These are phyloP conservation scores for Leptomonas pyrrhocoris DNA, from an alignment of 208 protist genomes.

Conservation along the genomic window DNA sequence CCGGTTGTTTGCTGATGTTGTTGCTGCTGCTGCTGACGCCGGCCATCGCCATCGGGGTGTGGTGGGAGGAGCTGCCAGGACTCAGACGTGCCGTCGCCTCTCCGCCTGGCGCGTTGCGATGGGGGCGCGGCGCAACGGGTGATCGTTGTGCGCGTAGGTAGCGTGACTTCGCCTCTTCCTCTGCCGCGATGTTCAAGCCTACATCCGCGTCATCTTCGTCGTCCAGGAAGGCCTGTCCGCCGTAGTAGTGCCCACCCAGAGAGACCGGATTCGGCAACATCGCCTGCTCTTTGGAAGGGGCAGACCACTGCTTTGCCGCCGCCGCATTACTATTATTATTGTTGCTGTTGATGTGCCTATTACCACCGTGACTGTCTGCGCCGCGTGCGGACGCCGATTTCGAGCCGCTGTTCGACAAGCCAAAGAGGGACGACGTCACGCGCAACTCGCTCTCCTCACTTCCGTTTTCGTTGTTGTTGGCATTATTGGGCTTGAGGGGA, in stretches of 20 bases:
- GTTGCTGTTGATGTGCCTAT: not conserved
- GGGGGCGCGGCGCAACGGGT: not conserved
- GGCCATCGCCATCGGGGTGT: constrained; percentile 1
- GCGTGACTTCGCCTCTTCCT: constrained; percentile 1
- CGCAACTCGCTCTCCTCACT: constrained; percentile 17
- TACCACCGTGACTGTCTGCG: not conserved
- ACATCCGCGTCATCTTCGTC: constrained; percentile 21
- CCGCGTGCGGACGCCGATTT: not conserved
- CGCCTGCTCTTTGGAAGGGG: not conserved
- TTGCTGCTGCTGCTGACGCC: not conserved
- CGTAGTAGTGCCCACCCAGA: constrained; percentile 7
- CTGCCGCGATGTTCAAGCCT: not conserved
- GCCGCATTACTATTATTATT: not conserved
- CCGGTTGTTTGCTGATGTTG: not conserved
- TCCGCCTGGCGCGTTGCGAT: not conserved
- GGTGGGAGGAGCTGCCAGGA: constrained; percentile 16
- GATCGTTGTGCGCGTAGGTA: constrained; percentile 1
- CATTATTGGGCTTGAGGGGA: not conserved
- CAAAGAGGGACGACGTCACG: not conserved
- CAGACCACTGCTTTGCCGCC: not conserved
- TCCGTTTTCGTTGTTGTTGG: not conserved
- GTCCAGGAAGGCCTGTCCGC: constrained; percentile 15
- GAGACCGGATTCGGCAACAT: constrained; percentile 9
- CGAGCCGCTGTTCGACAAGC: constrained; percentile 5
- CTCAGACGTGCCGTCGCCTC: constrained; percentile 13